Evolutionary conservation across 306 rosid genomes (phyloP), one percentile per base, ranked within the genome.

Genomic region (Cicer chorassanicum): DNA sequence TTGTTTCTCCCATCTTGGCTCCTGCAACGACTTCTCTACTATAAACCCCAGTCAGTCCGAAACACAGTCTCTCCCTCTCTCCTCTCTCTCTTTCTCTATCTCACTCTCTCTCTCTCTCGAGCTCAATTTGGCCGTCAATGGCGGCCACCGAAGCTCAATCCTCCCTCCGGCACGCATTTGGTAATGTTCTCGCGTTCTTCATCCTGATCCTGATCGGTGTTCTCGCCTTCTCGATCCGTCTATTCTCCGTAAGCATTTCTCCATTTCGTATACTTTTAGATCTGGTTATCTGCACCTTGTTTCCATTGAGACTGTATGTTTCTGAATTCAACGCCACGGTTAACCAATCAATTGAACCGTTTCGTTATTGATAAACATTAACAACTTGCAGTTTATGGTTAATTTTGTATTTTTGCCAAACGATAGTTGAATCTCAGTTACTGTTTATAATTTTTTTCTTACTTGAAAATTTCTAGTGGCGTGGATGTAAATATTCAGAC

Each of bases 221-320:
- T 68, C 99, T 95, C 48, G 99, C 99, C 29, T 95, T 95, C 86
- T 95, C 99, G 86, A 95, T 95, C 88, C 96, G 99, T 3, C 92
- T 95, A 78, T 95, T 95, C 90, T 95, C 99, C 68, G 99, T 95
- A 87, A 90, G 96, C 89, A 81, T 84, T 74, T 70, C 62, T 19
- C 68, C 56, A 6, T 65, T 34, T 72, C 36, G 18, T 68, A 11
- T n/a, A 6, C 48, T 69, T 76, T 65, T 49, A 73, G 95, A 95
- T 89, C 98, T 74, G 76, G 34, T 70, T 48, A 10, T 10, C 59
- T 70, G 19, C 0, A 2, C 34, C 61, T 43, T 13, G 42, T 72
- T 61, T 40, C 70, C 73, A 41, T 41, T 75, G n/a, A 21, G 36
- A 62, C 68, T 74, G 11, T 46, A 1, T 21, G 48, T 67, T 82